Evolutionary conservation across 1,139 yeast genomes (phyloP).

Genomic region (Suhomyces bolitotheri): DNA sequence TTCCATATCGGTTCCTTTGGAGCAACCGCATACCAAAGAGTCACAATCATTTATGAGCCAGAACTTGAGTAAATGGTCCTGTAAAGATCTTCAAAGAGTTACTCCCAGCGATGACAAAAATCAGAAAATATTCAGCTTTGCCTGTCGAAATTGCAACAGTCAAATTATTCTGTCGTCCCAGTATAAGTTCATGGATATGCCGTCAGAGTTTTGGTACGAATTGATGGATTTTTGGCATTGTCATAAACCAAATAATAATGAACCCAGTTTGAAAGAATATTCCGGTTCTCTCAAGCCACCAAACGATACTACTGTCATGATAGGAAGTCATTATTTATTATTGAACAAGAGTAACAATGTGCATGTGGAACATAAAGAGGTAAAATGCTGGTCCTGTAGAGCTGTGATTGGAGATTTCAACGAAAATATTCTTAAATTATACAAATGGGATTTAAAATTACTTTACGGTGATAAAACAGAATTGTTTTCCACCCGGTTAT

Average conservation of each 20-base stretch:
- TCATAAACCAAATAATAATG: constrained; percentile 65
- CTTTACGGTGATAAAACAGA: constrained; percentile 20
- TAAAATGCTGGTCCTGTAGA: constrained; percentile 34
- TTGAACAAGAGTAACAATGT: constrained; percentile 29
- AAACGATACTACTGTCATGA: constrained; percentile 39
- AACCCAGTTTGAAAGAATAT: constrained; percentile 25
- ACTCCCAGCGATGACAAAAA: constrained; percentile 27
- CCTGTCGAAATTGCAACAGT: constrained; percentile 34
- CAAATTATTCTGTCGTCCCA: constrained; percentile 30
- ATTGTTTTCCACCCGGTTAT: constrained; percentile 34
- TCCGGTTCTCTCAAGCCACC: constrained; percentile 48
- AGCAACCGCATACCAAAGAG: constrained; percentile 10
- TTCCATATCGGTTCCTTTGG: constrained; percentile 3
- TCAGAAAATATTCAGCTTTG: constrained; percentile 32
- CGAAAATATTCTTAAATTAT: constrained; percentile 34
- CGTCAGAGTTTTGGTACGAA: constrained; percentile 92
- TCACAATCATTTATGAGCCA: constrained; percentile 9
- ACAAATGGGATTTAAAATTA: constrained; percentile 63
- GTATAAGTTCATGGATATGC: constrained; percentile 61
- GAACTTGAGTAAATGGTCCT: constrained; percentile 36
- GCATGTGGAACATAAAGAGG: constrained; percentile 7
- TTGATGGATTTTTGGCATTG: constrained; percentile 99
- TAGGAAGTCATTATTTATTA: constrained; percentile 61
- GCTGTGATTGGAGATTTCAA: constrained; percentile 35
- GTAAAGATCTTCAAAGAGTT: constrained; percentile 34